Evolutionary conservation across 345 rosid species (phyloP).

Genomic region (Durio zibethinus): DNA sequence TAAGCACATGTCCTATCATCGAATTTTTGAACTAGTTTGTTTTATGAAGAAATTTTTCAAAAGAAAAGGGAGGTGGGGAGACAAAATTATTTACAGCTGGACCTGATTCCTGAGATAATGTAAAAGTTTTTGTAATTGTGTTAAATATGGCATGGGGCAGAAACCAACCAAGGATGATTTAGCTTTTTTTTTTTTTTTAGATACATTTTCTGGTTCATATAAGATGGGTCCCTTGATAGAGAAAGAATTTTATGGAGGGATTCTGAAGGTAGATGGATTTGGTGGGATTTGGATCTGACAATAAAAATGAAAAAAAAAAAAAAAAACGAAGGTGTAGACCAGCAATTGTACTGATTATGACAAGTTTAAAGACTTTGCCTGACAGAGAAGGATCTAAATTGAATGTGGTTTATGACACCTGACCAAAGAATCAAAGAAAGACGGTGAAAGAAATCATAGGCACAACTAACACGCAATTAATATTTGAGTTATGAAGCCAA

Average conservation of each 20-base stretch:
- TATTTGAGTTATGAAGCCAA: not conserved
- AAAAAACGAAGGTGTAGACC: not conserved
- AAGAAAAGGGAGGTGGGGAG: not conserved
- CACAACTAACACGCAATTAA: not conserved
- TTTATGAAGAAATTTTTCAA: not conserved
- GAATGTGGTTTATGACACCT: not conserved
- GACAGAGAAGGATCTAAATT: not conserved
- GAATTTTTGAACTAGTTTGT: not conserved
- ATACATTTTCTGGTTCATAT: not conserved
- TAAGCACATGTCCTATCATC: slow-evolving; percentile 6
- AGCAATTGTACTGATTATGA: not conserved
- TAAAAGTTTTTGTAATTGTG: not conserved
- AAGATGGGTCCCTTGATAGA: not conserved
- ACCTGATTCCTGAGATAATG: not conserved
- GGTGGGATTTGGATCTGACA: not conserved
- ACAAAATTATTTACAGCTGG: not conserved
- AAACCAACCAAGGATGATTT: not conserved
- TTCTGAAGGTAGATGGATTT: not conserved
- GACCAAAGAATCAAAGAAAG: not conserved
- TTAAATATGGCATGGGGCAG: not conserved
- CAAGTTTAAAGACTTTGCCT: not conserved
- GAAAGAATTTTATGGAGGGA: not conserved
- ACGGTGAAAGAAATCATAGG: not conserved
- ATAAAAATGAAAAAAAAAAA: not conserved
- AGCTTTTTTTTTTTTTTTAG: not conserved